Evolutionary conservation across 257 asterid species (phyloP).

Genomic region (Fraxinus quadrangulata): DNA sequence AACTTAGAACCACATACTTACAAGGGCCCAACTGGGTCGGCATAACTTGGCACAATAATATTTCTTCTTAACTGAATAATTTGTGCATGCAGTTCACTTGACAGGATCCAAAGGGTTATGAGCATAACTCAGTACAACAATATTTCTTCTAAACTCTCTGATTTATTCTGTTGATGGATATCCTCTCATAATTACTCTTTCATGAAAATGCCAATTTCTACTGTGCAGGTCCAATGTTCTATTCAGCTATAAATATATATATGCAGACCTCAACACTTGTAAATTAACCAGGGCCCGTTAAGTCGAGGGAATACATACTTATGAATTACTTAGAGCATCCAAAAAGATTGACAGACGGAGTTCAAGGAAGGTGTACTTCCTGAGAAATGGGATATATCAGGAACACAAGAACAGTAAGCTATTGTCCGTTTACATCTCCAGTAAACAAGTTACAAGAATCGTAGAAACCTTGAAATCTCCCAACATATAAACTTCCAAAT

Average conservation of each 20-base stretch:
- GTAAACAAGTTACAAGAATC: background rate
- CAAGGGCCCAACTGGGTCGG: background rate
- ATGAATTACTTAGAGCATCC: constrained; percentile 16
- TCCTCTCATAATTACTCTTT: background rate
- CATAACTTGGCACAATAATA: background rate
- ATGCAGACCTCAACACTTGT: background rate
- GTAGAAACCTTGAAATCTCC: background rate
- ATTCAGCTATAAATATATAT: background rate
- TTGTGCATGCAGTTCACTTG: constrained; percentile 1
- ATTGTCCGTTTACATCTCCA: background rate
- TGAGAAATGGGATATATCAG: constrained; percentile 1
- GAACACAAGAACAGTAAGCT: background rate
- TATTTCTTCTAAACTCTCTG: background rate
- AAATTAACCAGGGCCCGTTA: constrained; percentile 4
- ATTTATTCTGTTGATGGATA: background rate
- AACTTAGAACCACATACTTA: background rate
- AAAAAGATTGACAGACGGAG: background rate
- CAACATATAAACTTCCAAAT: background rate
- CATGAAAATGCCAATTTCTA: background rate
- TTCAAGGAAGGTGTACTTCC: background rate
- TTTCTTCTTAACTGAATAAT: background rate
- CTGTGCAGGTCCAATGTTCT: background rate
- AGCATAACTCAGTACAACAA: background rate
- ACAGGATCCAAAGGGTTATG: background rate
- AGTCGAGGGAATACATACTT: constrained; percentile 12